Percentiles rank a stretch among this genome's conserved stretches.
Conservation (phyloP, 805 yeast species). For the Ogataea saltuana region DNA sequence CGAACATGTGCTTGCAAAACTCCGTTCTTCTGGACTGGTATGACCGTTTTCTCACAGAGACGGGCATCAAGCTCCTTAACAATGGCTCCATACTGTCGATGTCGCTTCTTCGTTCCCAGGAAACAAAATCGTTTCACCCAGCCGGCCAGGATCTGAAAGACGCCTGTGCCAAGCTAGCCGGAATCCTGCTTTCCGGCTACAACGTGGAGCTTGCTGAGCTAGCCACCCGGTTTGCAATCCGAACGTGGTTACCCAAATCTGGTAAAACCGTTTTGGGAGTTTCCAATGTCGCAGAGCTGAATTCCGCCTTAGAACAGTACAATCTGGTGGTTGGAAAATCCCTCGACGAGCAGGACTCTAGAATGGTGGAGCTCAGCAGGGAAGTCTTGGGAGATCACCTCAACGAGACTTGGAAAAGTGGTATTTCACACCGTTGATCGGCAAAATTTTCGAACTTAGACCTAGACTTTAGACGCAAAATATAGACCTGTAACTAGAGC, state of each 20-base stretch:
- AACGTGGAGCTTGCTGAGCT: conserved; percentile 75
- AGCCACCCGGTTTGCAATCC: conserved; percentile 74
- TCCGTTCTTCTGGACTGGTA: conserved; percentile 48
- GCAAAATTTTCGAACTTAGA: no score
- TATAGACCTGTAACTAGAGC: no score
- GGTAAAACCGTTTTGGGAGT: conserved; percentile 81
- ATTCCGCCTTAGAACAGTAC: conserved; percentile 60
- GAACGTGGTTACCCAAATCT: conserved; percentile 49
- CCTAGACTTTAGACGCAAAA: conserved; percentile 9
- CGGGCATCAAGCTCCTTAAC: conserved; percentile 58
- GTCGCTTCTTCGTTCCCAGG: conserved; percentile 73
- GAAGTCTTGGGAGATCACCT: conserved; percentile 50
- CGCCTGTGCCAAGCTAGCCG: conserved; percentile 49
- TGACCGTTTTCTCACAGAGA: conserved; percentile 49
- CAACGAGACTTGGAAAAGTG: conserved; percentile 65
- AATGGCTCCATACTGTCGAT: conserved; percentile 87
- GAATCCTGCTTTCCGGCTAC: conserved; percentile 36
- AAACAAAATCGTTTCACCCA: conserved; percentile 80
- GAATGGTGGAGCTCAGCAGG: conserved; percentile 45
- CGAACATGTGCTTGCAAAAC: conserved; percentile 83
- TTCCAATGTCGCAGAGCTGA: conserved; percentile 61
- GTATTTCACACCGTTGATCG: no score
- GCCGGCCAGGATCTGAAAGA: conserved; percentile 59
- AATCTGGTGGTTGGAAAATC: conserved; percentile 44
- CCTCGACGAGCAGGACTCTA: conserved; percentile 43